A percentile compares a stretch with the other conserved stretches of the same genome.
Conservation (phyloP, 371 early-diverging fungal genomes). For the Circinella minor region DNA sequence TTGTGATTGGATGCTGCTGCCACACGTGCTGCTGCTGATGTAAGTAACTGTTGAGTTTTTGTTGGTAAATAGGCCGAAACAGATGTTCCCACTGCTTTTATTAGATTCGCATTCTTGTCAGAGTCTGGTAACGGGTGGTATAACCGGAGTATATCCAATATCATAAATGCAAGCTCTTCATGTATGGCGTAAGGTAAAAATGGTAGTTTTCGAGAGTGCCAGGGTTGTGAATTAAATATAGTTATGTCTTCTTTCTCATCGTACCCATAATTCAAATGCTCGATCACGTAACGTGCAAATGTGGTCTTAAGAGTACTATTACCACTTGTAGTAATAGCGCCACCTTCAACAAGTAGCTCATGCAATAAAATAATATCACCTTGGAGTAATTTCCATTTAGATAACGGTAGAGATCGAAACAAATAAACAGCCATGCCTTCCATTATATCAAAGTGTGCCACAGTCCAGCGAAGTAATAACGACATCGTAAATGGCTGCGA, state of each 20-base stretch:
- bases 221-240: conserved; percentile 39
- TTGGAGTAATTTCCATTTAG: conserved; percentile 44
- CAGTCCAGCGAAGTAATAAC: conserved; percentile 51
- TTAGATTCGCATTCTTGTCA: conserved; percentile 19
- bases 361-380: conserved; percentile 48
- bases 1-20: background rate
- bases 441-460: conserved; percentile 46
- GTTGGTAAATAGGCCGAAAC: conserved; percentile 37
- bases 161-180: conserved; percentile 47
- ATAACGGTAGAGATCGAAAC: conserved; percentile 52
- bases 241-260: conserved; percentile 15
- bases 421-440: conserved; percentile 58
- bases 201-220: conserved; percentile 28
- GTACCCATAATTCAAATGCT: conserved; percentile 50
- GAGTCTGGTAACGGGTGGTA: conserved; percentile 37
- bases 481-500: conserved; percentile 46
- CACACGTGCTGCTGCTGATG: conserved; percentile 34
- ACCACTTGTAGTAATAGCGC: conserved; percentile 18
- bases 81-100: conserved; percentile 31
- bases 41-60: conserved; percentile 15
- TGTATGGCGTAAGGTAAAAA: conserved; percentile 35
- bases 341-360: conserved; percentile 35
- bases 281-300: conserved; percentile 51
- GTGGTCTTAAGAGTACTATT: conserved; percentile 2
- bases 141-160: conserved; percentile 41